Evolutionary conservation across 495 filamentous ascomycete genomes (phyloP), one percentile per base, ranked within the genome.

Genomic region (Penicillium herquei): DNA sequence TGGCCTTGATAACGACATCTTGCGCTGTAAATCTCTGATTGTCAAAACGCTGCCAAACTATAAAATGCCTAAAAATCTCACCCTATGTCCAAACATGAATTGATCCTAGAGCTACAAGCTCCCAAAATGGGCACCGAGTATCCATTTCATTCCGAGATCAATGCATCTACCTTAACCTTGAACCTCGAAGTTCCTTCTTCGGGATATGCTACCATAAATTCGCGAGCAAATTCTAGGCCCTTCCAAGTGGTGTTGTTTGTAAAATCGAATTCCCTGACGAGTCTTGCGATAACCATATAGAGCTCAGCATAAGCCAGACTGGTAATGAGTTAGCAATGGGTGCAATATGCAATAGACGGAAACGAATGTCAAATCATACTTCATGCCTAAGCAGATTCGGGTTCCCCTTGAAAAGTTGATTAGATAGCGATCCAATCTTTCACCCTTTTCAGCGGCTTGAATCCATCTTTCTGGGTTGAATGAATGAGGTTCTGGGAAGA

Each of bases 401-500:
- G 55, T 70, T 7, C 78, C 78, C 16, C 71, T 73, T 8, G 68
- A 61, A 50, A 78, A 81, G 11, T 65, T 66, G 5, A 79, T 70
- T 11, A 75, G 64, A 55, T 65, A 75, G 30, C 57, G 65, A 21
- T 74, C 67, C 3, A 79, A 49, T 21, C 56, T 61, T n/a, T 70
- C 49, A 2, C 70, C 66, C 18, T 62, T 63, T 6, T 54, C 63
- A 7, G 70, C 57, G 14, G 68, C 63, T 9, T 56, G 65, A 17
- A 81, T 60, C 78, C 78, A 85, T 18, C 81, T 70, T 10, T 79
- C 75, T 5, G 82, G 80, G 6, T 70, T 57, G 58, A 81, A 84
- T 13, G 57, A 57, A 4, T 73, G 54, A 0, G 81, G 74, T 8
- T 80, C 56, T 0, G 79, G 73, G 56, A 81, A 85, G 39, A 81